phyloP scores from a whole-genome alignment of 2,329 filamentous ascomycete genomes.

The Sclerotinia subarctica region DNA sequence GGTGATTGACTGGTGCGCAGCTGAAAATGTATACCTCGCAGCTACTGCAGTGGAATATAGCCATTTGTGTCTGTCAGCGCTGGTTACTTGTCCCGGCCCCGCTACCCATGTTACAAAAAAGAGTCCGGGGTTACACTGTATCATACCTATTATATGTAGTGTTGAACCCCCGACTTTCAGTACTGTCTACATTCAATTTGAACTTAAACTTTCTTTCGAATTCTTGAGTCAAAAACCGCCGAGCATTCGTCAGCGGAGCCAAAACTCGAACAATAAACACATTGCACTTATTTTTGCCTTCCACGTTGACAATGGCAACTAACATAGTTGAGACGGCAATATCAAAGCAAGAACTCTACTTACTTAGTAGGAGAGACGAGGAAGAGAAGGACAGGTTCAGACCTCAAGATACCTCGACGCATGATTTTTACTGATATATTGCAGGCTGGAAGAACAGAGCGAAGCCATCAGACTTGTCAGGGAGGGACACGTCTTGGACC shows the following conservation, averaged over 20 bases:
- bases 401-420: background rate
- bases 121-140: background rate
- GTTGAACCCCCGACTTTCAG: background rate
- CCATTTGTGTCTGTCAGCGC: too few species aligned
- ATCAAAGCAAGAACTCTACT: background rate
- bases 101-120: background rate
- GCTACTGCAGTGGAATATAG: background rate
- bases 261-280: background rate
- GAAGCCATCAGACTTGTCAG: accelerated
- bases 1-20: background rate
- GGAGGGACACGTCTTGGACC: background rate
- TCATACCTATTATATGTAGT: background rate
- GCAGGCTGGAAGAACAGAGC: background rate
- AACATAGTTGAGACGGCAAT: background rate
- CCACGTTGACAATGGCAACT: background rate
- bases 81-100: background rate
- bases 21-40: background rate
- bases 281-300: background rate
- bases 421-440: background rate
- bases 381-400: background rate
- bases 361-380: constrained; percentile 6
- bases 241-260: background rate
- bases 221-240: background rate
- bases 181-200: background rate
- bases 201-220: background rate